Base-by-base conservation (phyloP, 2,329 filamentous ascomycete genomes). In the Verticillium isaacii region DNA sequence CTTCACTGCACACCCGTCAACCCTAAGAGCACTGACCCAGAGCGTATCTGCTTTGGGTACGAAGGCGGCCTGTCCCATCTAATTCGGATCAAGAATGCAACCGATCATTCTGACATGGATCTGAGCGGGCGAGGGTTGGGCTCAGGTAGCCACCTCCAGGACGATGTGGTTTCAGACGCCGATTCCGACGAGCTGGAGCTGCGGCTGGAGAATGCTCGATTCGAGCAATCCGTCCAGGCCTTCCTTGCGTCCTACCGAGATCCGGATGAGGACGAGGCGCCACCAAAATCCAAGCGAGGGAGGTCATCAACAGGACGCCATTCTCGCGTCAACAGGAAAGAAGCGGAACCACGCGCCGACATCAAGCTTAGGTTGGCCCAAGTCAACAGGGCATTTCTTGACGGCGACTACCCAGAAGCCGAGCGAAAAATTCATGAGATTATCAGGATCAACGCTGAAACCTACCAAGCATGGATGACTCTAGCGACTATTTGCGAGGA, bases 311-410 rank as follows among this genome's bases (percentile, higher is more conserved):
- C 6, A 11, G 62, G 19, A 14, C 66, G 70, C 41, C 66, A 63
- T 6, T 50, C 61, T 25, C 73, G 78, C 15, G 83, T 83, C 7
- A 83, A 82, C 32, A 78, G 84, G 19, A 86, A 87, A 70, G 83
- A 86, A 29, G 87, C 85, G 9, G 89, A 91, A 70, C 89, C 88
- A 17, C 85, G 88, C 55, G 86, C 83, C 50, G 88, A 92, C 67
- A 91, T 93, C 72, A 91, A 89, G 68, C 79, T 84, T 50, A 80
- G 88, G 52, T 80, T 93, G 57, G 82, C 84, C 56, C 80, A 84
- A 69, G 90, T 91, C 3, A 90, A 87, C 62, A 81, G 88, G 63
- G 85, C 87, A 5, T 93, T 88, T 69, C 80, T 92, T 62, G 78
- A 82, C 11, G 80, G 82, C 32, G 80, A 88, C 23, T 87, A 88